These are phyloP conservation scores for Dentiscutata heterogama DNA, from an alignment of 371 early-diverging fungal genomes.

Conservation along the genomic window DNA sequence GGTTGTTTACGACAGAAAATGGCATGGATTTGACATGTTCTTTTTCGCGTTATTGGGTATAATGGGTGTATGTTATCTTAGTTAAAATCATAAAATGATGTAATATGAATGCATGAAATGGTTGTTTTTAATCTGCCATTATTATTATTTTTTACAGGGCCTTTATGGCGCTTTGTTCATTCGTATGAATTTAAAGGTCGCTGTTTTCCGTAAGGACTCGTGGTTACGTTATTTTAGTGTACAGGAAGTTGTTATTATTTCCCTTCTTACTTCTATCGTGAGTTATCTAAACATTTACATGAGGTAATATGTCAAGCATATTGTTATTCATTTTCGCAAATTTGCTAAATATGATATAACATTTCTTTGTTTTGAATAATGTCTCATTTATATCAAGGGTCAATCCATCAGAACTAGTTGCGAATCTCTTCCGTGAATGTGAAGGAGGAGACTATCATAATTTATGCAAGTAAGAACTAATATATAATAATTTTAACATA, in stretches of 20 bases:
- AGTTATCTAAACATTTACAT: constrained; percentile 86
- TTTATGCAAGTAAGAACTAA: constrained; percentile 56
- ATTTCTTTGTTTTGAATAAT: neutral
- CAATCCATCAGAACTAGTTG: constrained; percentile 74
- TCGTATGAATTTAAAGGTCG: constrained; percentile 77
- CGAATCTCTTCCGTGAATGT: constrained; percentile 80
- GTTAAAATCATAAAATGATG: neutral
- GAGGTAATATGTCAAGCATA: constrained; percentile 53
- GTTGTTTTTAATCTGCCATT: neutral
- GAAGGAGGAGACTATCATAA: constrained; percentile 54
- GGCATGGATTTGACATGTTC: constrained; percentile 84
- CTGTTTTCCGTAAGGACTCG: constrained; percentile 72
- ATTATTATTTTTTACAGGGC: constrained; percentile 66
- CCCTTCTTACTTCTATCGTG: constrained; percentile 78
- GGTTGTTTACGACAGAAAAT: constrained; percentile 79
- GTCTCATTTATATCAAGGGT: constrained; percentile 50
- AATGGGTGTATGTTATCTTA: constrained; percentile 76
- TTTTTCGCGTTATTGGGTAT: constrained; percentile 90
- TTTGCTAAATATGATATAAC: neutral
- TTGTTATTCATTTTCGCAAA: neutral
- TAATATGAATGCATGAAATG: neutral
- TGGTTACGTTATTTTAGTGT: constrained; percentile 74
- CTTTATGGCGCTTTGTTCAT: constrained; percentile 91
- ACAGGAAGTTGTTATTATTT: constrained; percentile 77
- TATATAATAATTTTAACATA: neutral